These are phyloP conservation scores for Syzygium aromaticum DNA, from an alignment of 345 rosid genomes.

Conservation along the genomic window DNA sequence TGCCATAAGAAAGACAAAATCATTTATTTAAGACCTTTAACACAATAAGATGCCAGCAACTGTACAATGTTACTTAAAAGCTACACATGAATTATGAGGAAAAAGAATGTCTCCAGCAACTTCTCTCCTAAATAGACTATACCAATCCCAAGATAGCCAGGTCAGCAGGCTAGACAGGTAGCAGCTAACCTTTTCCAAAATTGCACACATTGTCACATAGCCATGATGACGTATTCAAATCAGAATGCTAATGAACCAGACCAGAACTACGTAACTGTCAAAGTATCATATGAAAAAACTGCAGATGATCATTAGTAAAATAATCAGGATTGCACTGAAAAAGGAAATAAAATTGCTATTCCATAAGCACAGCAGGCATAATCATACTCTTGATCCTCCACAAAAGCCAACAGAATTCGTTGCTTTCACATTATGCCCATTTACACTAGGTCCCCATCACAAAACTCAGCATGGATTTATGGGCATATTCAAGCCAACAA, in stretches of 20 bases:
- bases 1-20: conserved; percentile 20
- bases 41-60: neutral
- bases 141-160: neutral
- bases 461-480: neutral
- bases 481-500: neutral
- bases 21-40: neutral
- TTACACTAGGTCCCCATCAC: neutral
- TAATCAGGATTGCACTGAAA: neutral
- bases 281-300: neutral
- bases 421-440: neutral
- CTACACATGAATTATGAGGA: neutral
- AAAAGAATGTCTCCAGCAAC: neutral
- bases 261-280: neutral
- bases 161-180: neutral
- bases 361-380: neutral
- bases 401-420: neutral
- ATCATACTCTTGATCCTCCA: neutral
- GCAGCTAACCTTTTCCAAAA: neutral
- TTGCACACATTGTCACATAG: neutral
- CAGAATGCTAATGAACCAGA: neutral
- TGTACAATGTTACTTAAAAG: neutral
- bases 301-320: neutral
- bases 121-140: neutral
- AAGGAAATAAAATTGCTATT: neutral
- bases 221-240: neutral